Evolutionary conservation across 192 early-diverging fungal genomes (phyloP).

Genomic region (Coemansia sp.): DNA sequence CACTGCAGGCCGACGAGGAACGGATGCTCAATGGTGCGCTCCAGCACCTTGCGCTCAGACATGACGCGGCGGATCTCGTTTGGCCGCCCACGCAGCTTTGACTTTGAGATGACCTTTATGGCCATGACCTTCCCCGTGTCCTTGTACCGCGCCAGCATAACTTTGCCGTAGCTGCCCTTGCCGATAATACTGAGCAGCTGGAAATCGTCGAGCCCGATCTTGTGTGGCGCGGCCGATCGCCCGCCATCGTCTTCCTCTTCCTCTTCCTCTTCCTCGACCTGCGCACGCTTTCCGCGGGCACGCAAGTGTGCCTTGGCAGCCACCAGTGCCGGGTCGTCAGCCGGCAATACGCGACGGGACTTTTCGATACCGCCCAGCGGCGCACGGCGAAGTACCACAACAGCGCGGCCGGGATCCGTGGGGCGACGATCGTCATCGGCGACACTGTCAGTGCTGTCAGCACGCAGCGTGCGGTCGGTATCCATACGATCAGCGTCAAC

Average conservation of each 20-base stretch:
- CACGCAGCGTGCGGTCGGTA: slow-evolving; percentile 28
- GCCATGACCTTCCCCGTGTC: slow-evolving; percentile 77
- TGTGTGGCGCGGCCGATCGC: slow-evolving; percentile 50
- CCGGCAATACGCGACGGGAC: slow-evolving; percentile 20
- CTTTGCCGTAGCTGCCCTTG: slow-evolving; percentile 99
- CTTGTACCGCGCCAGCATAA: slow-evolving; percentile 96
- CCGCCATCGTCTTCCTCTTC: slow-evolving; percentile 31
- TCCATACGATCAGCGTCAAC: slow-evolving; percentile 36
- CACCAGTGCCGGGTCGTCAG: slow-evolving; percentile 19
- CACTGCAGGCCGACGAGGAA: slow-evolving; percentile 96
- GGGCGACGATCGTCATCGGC: slow-evolving; percentile 4
- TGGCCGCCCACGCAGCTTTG: slow-evolving; percentile 89
- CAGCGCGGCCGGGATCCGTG: not conserved
- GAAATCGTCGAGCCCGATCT: slow-evolving; percentile 89
- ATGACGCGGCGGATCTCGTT: slow-evolving; percentile 85
- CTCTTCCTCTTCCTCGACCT: slow-evolving; percentile 30
- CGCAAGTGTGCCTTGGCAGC: slow-evolving; percentile 47
- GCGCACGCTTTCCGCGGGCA: slow-evolving; percentile 1
- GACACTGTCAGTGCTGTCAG: slow-evolving; percentile 33
- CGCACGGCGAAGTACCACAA: slow-evolving; percentile 26
- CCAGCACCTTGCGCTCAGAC: slow-evolving; percentile 65
- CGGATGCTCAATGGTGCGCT: slow-evolving; percentile 75
- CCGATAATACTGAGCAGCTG: slow-evolving; percentile 92
- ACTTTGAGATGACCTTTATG: slow-evolving; percentile 99
- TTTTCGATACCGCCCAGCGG: slow-evolving; percentile 37